Conservation (phyloP, 2,329 filamentous ascomycete species). For the Paracoccidioides brasiliensis region DNA sequence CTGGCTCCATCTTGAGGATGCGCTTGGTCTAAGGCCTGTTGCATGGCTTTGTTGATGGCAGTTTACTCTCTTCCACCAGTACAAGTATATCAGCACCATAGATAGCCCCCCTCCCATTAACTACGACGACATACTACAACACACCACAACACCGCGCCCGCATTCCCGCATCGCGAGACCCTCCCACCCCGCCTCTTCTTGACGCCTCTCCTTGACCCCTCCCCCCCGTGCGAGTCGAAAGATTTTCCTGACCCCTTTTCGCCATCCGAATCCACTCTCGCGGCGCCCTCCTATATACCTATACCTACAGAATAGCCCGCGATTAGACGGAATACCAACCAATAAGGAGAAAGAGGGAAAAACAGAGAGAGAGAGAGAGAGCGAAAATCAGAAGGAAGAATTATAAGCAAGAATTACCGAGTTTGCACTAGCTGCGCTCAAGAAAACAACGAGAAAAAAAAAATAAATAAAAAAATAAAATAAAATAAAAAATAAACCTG, state of each 20-base stretch:
- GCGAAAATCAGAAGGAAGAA: not conserved
- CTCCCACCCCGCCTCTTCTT: too few species aligned
- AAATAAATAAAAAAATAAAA: not conserved
- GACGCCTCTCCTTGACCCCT: not conserved
- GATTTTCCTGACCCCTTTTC: not conserved
- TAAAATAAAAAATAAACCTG: not conserved
- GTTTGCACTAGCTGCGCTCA: not conserved
- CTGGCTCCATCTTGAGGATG: constrained; percentile 2
- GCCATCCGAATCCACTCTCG: not conserved
- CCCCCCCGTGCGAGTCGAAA: not conserved
- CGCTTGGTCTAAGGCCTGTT: not conserved
- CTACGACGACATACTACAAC: too few species aligned
- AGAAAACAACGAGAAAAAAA: not conserved
- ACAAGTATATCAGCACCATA: not conserved
- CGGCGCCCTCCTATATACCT: not conserved
- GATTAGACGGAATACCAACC: not conserved
- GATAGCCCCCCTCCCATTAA: not conserved
- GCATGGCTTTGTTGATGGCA: constrained; percentile 1
- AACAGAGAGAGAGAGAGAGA: too few species aligned
- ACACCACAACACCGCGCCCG: not conserved
- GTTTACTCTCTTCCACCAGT: not conserved
- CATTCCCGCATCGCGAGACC: not conserved
- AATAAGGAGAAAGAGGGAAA: not conserved
- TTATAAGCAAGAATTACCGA: not conserved
- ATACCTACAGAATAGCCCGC: not conserved